A percentile compares a stretch with the other conserved stretches of the same genome.
Conservation (phyloP, 352 stramenopile species). For the Phytophthora chlamydospora region DNA sequence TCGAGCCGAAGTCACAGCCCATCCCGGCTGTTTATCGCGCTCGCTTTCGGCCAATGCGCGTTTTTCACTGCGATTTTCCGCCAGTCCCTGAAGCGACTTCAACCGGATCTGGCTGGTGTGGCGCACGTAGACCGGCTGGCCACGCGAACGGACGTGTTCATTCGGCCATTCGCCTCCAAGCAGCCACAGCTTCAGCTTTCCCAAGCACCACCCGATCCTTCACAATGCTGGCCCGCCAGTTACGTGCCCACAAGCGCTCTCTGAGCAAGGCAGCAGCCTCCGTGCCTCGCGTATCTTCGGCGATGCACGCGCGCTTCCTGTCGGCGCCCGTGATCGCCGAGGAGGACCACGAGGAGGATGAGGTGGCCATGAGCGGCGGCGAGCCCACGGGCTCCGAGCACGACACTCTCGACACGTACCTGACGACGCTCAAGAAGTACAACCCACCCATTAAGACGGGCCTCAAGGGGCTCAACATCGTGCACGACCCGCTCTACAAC, state of each 20-base stretch:
- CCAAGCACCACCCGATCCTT: conserved; percentile 13
- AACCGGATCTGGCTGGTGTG: conserved; percentile 17
- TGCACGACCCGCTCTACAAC: conserved; percentile 90
- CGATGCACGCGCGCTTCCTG: conserved; percentile 32
- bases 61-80: conserved; percentile 4
- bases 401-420: conserved; percentile 57
- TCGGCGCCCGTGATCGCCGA: conserved; percentile 28
- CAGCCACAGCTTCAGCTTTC: conserved; percentile 19
- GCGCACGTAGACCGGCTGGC: conserved; percentile 4
- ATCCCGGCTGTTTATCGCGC: conserved; percentile 13
- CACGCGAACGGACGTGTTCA: conserved; percentile 8
- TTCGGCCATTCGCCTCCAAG: conserved; percentile 32
- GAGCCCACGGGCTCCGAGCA: conserved; percentile 40
- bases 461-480: conserved; percentile 78
- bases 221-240: conserved; percentile 41
- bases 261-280: conserved; percentile 19
- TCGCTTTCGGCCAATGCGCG: conserved; percentile 14
- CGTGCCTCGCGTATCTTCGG: conserved; percentile 15
- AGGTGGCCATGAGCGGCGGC: conserved; percentile 37
- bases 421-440: conserved; percentile 78
- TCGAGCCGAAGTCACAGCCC: background rate
- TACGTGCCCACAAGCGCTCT: conserved; percentile 32
- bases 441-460: conserved; percentile 79
- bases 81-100: conserved; percentile 8
- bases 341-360: conserved; percentile 49